phyloP scores from a whole-genome alignment of 345 rosid species.

The Euphorbia tirucalli region DNA sequence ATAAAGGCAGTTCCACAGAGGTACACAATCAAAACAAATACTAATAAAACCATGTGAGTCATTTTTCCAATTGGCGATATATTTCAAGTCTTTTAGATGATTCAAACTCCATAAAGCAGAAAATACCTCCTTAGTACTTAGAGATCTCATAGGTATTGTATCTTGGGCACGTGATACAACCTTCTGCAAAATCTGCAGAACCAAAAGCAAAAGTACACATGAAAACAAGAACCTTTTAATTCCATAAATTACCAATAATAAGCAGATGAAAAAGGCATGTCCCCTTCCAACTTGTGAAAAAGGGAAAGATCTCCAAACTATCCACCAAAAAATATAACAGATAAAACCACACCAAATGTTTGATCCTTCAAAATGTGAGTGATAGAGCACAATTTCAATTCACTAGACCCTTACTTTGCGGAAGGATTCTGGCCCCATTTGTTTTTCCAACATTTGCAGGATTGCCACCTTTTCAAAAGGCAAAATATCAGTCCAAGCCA shows the following conservation, averaged over 20 bases:
- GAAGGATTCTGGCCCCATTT: constrained; percentile 97
- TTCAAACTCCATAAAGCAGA: not conserved
- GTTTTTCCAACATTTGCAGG: constrained; percentile 98
- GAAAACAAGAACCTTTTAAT: not conserved
- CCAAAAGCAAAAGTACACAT: not conserved
- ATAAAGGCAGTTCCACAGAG: too few relatives aligned
- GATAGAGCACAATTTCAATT: constrained; percentile 15
- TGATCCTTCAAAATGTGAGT: not conserved
- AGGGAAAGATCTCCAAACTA: not conserved
- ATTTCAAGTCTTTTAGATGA: not conserved
- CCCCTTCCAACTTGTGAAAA: not conserved
- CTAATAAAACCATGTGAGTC: too few relatives aligned
- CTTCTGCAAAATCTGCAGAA: constrained; percentile 82
- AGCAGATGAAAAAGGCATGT: too few relatives aligned
- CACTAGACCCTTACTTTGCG: constrained; percentile 60
- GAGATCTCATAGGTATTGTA: constrained; percentile 59
- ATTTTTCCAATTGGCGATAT: not conserved
- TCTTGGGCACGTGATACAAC: constrained; percentile 73
- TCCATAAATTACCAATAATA: too few relatives aligned
- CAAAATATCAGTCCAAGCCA: constrained; percentile 19
- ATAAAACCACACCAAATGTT: not conserved
- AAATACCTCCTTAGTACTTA: constrained; percentile 91
- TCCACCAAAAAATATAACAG: not conserved
- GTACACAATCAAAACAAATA: too few relatives aligned
- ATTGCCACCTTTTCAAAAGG: constrained; percentile 65